Percentiles rank a stretch among this genome's conserved stretches.
Conservation (phyloP, 257 asterid species). For the Buddleja alternifolia region DNA sequence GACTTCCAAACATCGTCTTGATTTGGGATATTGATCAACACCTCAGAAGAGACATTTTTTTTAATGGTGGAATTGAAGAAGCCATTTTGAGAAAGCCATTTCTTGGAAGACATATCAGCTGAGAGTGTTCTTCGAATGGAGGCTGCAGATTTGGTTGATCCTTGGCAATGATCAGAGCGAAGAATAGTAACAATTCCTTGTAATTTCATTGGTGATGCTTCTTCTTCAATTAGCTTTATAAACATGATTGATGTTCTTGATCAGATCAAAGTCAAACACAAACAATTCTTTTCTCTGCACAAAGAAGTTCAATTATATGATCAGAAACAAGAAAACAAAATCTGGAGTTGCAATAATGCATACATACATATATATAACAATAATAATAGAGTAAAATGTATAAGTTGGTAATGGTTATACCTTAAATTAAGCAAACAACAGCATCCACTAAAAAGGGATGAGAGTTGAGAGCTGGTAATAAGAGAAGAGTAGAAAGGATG, state of each 20-base stretch:
- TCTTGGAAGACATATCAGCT: slow-evolving; percentile 65
- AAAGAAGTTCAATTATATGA: not conserved
- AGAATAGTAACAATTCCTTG: slow-evolving; percentile 84
- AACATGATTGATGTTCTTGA: too few relatives aligned
- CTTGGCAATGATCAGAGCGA: slow-evolving; percentile 49
- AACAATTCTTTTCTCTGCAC: slow-evolving; percentile 35
- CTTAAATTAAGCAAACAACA: slow-evolving; percentile 46
- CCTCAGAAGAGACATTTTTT: slow-evolving; percentile 37
- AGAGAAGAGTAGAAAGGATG: slow-evolving; percentile 25
- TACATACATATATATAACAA: too few relatives aligned
- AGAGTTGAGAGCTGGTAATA: slow-evolving; percentile 37
- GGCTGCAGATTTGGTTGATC: slow-evolving; percentile 2
- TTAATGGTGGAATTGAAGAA: slow-evolving; percentile 35
- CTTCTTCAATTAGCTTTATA: slow-evolving; percentile 19
- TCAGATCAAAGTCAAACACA: too few relatives aligned
- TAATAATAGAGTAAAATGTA: too few relatives aligned
- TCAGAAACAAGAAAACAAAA: slow-evolving; percentile 24
- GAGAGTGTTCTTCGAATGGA: slow-evolving; percentile 70
- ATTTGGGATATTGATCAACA: slow-evolving; percentile 28
- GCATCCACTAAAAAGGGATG: slow-evolving; percentile 41
- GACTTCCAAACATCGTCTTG: slow-evolving; percentile 64
- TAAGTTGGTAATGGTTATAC: not conserved
- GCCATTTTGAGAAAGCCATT: slow-evolving; percentile 53
- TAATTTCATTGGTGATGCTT: slow-evolving; percentile 27
- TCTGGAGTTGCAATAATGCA: not conserved